These are phyloP conservation scores for Pichia sp. DNA, from an alignment of 1,139 yeast genomes.

Conservation along the genomic window DNA sequence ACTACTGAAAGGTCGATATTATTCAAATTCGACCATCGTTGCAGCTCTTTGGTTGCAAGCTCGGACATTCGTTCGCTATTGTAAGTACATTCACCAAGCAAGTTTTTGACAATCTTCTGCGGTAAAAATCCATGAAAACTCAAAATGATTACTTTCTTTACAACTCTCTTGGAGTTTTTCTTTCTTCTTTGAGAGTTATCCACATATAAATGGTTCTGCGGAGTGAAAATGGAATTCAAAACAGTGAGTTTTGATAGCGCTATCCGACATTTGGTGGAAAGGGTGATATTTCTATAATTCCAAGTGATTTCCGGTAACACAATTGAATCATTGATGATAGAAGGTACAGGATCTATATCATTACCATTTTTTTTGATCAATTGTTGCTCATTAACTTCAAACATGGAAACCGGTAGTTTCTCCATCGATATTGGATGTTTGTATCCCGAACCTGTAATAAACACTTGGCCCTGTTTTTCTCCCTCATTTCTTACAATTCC, in stretches of 20 bases:
- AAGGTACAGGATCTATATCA: neutral
- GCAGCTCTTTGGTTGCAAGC: constrained; percentile 31
- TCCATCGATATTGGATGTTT: constrained; percentile 23
- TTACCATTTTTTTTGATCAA: neutral
- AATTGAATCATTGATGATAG: constrained; percentile 5
- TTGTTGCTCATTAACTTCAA: constrained; percentile 18
- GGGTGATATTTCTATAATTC: constrained; percentile 28
- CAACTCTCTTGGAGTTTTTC: constrained; percentile 3
- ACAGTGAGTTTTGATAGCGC: constrained; percentile 20
- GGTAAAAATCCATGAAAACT: constrained; percentile 49
- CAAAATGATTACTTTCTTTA: constrained; percentile 34
- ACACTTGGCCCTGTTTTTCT: constrained; percentile 26
- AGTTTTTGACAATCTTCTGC: constrained; percentile 37
- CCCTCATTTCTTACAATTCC: constrained; percentile 11
- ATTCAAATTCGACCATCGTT: constrained; percentile 32
- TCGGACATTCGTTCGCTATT: constrained; percentile 31
- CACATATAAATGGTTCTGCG: constrained; percentile 25
- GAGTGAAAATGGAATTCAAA: constrained; percentile 10
- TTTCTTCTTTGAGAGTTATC: constrained; percentile 20
- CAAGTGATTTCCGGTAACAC: constrained; percentile 21
- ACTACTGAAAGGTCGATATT: constrained; percentile 29
- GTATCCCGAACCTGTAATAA: constrained; percentile 31
- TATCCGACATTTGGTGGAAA: constrained; percentile 33
- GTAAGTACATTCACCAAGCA: constrained; percentile 42
- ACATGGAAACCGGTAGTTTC: constrained; percentile 20